Evolutionary conservation across 1,284 basidiomycete species (phyloP).

Genomic region (Chondrostereum purpureum): DNA sequence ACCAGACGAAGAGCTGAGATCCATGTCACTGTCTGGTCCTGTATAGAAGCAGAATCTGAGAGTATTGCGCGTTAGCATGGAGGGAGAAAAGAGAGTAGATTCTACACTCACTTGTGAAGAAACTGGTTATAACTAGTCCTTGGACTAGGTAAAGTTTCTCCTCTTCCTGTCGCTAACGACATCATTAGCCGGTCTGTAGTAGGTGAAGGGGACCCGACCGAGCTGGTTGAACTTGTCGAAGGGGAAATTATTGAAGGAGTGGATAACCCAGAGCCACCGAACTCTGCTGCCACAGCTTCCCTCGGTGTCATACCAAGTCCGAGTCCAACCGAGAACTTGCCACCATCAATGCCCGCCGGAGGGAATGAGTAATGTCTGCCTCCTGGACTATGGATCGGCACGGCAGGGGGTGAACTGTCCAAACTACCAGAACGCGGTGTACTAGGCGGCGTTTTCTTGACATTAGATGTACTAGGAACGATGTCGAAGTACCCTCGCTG

Average conservation of each 20-base stretch:
- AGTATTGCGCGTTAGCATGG: slow-evolving; percentile 1
- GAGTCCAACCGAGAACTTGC: slow-evolving; percentile 7
- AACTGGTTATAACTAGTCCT: slow-evolving; percentile 50
- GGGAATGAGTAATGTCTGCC: slow-evolving; percentile 32
- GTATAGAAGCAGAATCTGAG: slow-evolving; percentile 74
- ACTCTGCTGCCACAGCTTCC: slow-evolving; percentile 7
- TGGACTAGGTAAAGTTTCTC: slow-evolving; percentile 20
- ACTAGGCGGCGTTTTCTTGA: slow-evolving; percentile 38
- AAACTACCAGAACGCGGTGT: slow-evolving; percentile 24
- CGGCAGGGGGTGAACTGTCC: slow-evolving; percentile 14
- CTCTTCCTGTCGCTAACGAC: slow-evolving; percentile 9
- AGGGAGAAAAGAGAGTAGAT: slow-evolving; percentile 4
- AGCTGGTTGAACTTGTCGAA: slow-evolving; percentile 27
- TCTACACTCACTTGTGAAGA: slow-evolving; percentile 58
- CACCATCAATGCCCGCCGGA: slow-evolving; percentile 19
- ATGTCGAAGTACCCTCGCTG: slow-evolving; percentile 43
- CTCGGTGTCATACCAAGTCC: slow-evolving; percentile 5
- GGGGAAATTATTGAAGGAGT: slow-evolving; percentile 48
- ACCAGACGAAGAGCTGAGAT: slow-evolving; percentile 17
- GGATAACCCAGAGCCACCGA: slow-evolving; percentile 25
- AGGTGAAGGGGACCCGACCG: slow-evolving; percentile 25
- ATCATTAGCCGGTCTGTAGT: slow-evolving; percentile 25
- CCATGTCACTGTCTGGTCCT: slow-evolving; percentile 28
- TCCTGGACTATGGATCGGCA: background rate
- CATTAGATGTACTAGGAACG: slow-evolving; percentile 13